phyloP scores from a whole-genome alignment of 805 yeast species.

The Wickerhamiella australiensis region DNA sequence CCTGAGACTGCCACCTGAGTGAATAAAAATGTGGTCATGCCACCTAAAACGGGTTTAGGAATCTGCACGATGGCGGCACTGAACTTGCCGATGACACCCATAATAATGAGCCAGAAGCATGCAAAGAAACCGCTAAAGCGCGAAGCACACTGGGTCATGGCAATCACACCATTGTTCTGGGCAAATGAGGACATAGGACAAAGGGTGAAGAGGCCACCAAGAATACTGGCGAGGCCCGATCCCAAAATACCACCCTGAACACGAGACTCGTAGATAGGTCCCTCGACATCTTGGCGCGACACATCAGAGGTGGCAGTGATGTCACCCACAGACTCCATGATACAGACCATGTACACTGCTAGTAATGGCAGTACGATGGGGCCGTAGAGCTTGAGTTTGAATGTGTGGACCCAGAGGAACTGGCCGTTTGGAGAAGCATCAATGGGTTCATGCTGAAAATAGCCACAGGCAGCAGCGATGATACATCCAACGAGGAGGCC shows the following conservation, averaged over 20 bases:
- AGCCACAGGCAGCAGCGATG: slow-evolving; percentile 83
- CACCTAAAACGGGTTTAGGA: slow-evolving; percentile 72
- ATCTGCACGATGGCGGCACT: slow-evolving; percentile 82
- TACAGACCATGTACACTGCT: slow-evolving; percentile 67
- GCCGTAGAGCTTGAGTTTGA: slow-evolving; percentile 62
- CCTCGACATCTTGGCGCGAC: slow-evolving; percentile 72
- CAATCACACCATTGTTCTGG: slow-evolving; percentile 89
- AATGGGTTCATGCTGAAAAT: slow-evolving; percentile 49
- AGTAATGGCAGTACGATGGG: slow-evolving; percentile 78
- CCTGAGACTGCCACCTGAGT: slow-evolving; percentile 70
- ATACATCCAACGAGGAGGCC: slow-evolving; percentile 83
- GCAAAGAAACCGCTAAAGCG: slow-evolving; percentile 71
- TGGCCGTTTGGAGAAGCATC: slow-evolving; percentile 68
- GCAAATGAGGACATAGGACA: slow-evolving; percentile 92
- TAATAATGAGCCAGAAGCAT: slow-evolving; percentile 63
- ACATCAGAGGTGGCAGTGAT: slow-evolving; percentile 91
- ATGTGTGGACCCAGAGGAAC: slow-evolving; percentile 80
- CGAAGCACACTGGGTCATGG: slow-evolving; percentile 84
- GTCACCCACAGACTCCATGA: slow-evolving; percentile 93
- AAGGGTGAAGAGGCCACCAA: slow-evolving; percentile 67
- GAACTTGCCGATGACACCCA: slow-evolving; percentile 82
- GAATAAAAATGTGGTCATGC: slow-evolving; percentile 72
- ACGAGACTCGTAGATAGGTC: slow-evolving; percentile 67
- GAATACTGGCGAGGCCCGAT: slow-evolving; percentile 69
- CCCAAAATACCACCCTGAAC: slow-evolving; percentile 89